phyloP scores from a whole-genome alignment of 805 yeast species.

The Ascoidea asiatica region DNA sequence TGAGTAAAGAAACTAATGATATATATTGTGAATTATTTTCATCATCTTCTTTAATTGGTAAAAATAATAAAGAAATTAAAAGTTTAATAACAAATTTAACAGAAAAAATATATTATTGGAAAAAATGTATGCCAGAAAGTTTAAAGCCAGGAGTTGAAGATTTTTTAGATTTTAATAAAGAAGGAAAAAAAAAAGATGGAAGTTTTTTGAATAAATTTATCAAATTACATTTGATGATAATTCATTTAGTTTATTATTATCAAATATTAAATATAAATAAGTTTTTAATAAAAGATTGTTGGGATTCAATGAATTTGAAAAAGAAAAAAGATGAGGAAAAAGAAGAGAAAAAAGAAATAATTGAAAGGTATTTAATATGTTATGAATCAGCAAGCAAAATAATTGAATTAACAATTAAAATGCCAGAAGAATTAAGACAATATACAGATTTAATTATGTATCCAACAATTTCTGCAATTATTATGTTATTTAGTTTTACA shows the following conservation, averaged over 20 bases:
- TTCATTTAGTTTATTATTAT: slow-evolving; percentile 1
- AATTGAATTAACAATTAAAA: neutral
- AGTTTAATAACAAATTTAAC: neutral
- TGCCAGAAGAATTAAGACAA: neutral
- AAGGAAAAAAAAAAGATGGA: neutral
- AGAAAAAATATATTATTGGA: neutral
- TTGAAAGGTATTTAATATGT: neutral
- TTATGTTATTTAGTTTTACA: neutral
- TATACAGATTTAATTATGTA: too few species aligned
- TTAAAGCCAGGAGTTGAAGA: neutral
- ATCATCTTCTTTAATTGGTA: neutral
- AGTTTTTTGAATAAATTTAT: neutral
- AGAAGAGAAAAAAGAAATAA: neutral
- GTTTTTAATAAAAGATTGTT: neutral
- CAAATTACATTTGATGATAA: neutral
- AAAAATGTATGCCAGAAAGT: neutral
- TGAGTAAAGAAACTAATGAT: neutral
- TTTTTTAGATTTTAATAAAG: neutral
- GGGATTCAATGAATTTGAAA: neutral
- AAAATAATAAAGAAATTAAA: neutral
- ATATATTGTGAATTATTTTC: slow-evolving; percentile 2
- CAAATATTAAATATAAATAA: slow-evolving; percentile 1
- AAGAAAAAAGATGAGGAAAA: neutral
- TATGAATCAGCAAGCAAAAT: neutral
- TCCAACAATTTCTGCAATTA: neutral